Base-by-base conservation (phyloP, 768 basidiomycete species). In the Pisolithus orientalis region DNA sequence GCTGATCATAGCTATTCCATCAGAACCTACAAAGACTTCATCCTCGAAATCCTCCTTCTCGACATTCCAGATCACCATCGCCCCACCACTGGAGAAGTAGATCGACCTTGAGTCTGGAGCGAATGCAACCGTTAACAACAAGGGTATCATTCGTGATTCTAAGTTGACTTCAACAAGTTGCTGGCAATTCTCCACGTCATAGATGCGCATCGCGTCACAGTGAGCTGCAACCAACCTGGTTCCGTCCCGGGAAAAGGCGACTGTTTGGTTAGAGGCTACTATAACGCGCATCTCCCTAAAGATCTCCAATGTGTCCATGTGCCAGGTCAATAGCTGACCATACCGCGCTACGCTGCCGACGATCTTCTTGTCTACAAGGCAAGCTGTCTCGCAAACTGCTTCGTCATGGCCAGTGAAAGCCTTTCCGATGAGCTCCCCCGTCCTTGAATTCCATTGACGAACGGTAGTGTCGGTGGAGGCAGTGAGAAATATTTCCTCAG, bases 11-110 rank as follows among this genome's bases (percentile, higher is more conserved):
- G 54, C 40, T 4, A 37, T 27, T 1, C 24, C 47, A 10, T 24
- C 51, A 28, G 57, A 29, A 17, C 44, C 49, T 11, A 32, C 13
- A 24, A 39, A 25, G 9, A 59, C 25, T 29, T 51, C 44, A 38
- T 39, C 38, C 47, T 38, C 17, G 29, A 50, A 50, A 32, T 55
- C 40, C 29, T 49, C 52, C 11, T 44, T 51, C 3, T 47, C 48
- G 4, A 49, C 44, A 40, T 57, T 43, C 62, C 61, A 63, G 16
- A 59, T 16, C 7, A 53, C 39, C 4, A 62, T 17, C 14, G 51
- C 39, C 32, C 53, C 53, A 24, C 47, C 38, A n/a, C 40, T 49
- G 5, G 55, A 58, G 29, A 59, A 56, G 16, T 47, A 50, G 16
- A 61, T 29, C n/a, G 40, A 43, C n/a, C 29, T 44, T 13, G 21